Conservation (phyloP, 1,284 basidiomycete genomes). For the Sporisorium scitamineum region DNA sequence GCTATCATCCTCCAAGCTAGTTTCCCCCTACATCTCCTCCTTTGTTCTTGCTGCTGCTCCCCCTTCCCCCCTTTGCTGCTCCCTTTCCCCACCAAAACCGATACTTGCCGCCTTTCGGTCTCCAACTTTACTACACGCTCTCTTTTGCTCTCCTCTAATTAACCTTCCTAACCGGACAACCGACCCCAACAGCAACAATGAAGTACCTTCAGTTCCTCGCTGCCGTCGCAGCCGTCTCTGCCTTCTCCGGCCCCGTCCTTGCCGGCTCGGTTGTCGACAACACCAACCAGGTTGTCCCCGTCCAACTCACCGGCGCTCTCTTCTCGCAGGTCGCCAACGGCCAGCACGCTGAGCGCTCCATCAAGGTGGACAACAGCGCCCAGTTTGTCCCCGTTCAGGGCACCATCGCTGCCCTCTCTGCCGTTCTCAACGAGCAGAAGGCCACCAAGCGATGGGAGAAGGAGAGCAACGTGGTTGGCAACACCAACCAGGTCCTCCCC, state of each 20-base stretch:
- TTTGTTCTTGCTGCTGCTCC: slow-evolving; percentile 46
- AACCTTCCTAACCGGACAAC: slow-evolving; percentile 4
- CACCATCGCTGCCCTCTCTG: slow-evolving; percentile 35
- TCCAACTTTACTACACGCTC: slow-evolving; percentile 15
- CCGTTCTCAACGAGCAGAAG: slow-evolving; percentile 33
- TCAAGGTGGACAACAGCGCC: slow-evolving; percentile 37
- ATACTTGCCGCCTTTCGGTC: slow-evolving; percentile 14
- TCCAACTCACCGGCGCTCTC: slow-evolving; percentile 39
- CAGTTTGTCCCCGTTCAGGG: slow-evolving; percentile 41
- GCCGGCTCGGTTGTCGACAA: slow-evolving; percentile 34
- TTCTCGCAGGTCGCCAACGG: slow-evolving; percentile 47
- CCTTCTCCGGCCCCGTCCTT: slow-evolving; percentile 47
- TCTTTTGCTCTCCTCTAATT: slow-evolving; percentile 18
- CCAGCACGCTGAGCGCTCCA: slow-evolving; percentile 35
- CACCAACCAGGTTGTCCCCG: slow-evolving; percentile 46
- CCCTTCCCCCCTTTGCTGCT: slow-evolving; percentile 20
- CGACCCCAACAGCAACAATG: slow-evolving; percentile 24
- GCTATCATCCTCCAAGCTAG: slow-evolving; percentile 39
- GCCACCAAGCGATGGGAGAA: slow-evolving; percentile 20
- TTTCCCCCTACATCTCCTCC: slow-evolving; percentile 24
- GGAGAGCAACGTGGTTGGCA: slow-evolving; percentile 21
- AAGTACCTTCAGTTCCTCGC: slow-evolving; percentile 56
- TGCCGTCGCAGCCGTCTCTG: slow-evolving; percentile 50
- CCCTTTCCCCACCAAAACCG: slow-evolving; percentile 21
- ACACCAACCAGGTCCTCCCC: slow-evolving; percentile 39